Percentiles rank a stretch among this genome's conserved stretches.
Conservation (phyloP, 2,329 filamentous ascomycete genomes). For the Tolypocladium guangdongense region DNA sequence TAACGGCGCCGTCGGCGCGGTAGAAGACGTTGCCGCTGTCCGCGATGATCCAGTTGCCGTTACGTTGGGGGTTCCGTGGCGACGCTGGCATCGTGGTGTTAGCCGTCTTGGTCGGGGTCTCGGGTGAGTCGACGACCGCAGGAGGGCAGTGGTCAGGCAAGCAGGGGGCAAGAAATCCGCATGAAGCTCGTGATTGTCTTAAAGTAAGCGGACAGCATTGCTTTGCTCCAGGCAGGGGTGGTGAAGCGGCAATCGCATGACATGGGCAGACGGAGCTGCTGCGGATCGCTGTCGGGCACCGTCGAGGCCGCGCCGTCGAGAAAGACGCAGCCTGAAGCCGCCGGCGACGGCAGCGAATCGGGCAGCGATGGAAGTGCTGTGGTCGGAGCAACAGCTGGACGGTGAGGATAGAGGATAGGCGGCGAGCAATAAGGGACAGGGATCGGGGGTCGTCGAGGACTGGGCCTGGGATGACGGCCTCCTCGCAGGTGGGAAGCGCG, state of each 20-base stretch:
- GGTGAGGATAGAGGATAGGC: not conserved
- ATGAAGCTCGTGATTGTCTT: not conserved
- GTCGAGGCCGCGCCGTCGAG: not conserved
- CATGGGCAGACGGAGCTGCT: no score
- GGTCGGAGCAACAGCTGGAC: not conserved
- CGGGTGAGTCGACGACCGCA: not conserved
- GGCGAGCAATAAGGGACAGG: not conserved
- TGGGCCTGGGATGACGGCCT: not conserved
- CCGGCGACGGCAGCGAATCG: not conserved
- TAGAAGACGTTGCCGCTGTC: conserved; percentile 18
- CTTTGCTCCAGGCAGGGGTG: not conserved
- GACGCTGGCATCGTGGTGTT: conserved; percentile 3
- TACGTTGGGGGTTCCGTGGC: conserved; percentile 3
- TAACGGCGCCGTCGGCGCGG: conserved; percentile 9
- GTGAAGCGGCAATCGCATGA: no score
- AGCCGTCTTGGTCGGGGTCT: not conserved
- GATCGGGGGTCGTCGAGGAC: not conserved
- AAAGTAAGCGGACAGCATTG: not conserved
- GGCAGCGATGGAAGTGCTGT: not conserved
- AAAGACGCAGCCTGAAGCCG: not conserved
- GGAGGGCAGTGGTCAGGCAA: not conserved
- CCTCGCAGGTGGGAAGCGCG: not conserved
- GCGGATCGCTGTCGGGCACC: not conserved
- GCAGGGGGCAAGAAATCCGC: not conserved
- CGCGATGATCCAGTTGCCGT: conserved; percentile 12